Base-by-base conservation (phyloP, 768 basidiomycete genomes). In the Panus rudis region DNA sequence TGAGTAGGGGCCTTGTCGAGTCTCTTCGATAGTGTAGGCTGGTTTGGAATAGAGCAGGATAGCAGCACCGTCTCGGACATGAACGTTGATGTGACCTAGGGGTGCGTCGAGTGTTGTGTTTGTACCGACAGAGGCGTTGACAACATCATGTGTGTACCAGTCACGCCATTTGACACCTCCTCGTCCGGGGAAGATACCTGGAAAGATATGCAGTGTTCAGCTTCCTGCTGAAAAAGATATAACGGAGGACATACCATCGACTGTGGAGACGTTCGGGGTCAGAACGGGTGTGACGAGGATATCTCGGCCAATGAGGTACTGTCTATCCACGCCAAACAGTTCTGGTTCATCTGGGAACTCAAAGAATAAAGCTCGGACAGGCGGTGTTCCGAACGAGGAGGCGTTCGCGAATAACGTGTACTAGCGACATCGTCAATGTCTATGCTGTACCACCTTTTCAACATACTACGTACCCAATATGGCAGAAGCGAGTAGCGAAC, bases 211-310 rank as follows among this genome's bases (percentile, higher is more conserved):
- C n/a, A n/a, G n/a, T n/a, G n/a, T n/a, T n/a, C 16, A 34, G 14
- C 6, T 34, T n/a, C 33, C 21, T n/a, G 12, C n/a, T 33, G 22
- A 37, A 48, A 31, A n/a, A n/a, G n/a, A 17, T 35, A 26, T 13
- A 21, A 21, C 19, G 35, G 4, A 55, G n/a, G 21, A 21, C 67
- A 35, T 47, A 79, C 84, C 84, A 22, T 76, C 67, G 21, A 90
- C 85, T 6, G 72, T 76, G 4, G 76, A 73, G 23, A 75, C 76
- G 51, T 84, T 84, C 0, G 84, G 83, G 10, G 62, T 65, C 27
- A 89, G 61, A 0, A 89, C 86, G 2, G 87, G 87, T 0, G 86
- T 86, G 41, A 90, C 76, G 31, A 90, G 73, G 38, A 91, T 71
- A 49, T 81, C 73, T 14, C 69, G 46, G 12, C 88, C 87, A 30